Base-by-base conservation (phyloP, 1,284 basidiomycete genomes). In the Puccinia sorghi region DNA sequence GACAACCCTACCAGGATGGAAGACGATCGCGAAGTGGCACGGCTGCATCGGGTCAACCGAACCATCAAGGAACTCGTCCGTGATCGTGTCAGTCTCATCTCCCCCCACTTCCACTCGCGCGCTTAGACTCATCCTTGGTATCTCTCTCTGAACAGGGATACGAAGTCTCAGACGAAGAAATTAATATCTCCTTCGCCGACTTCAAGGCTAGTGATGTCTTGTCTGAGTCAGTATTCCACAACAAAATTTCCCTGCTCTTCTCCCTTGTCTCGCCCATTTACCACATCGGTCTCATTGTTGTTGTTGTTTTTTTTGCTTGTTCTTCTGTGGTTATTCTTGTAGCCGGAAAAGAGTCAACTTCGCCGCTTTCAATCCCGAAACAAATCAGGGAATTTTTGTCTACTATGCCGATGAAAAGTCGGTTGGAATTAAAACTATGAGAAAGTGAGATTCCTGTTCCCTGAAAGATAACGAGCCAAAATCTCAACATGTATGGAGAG, bases 41-140 rank as follows among this genome's bases (percentile, higher is more conserved):
- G 91, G 83, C 88, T 99, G 83, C 98, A 94, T 93, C 91, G 95
- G 84, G 94, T 99, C 81, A 95, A 95, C 86, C 88, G 93, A 83
- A 99, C 97, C 57, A 92, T 97, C 73, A 94, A 98, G 85, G 97
- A 99, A 86, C 90, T 99, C 79, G 93, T 96, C 80, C 90, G 91
- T 84, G 97, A 99, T 85, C 89, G 95, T 79, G 87, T 87, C 37
- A 76, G 86, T 82, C 64, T 82, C 2, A 59, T 56, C 57, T 56
- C 27, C 37, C 57, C 37, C 83, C 75, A 84, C 84, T 41, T 80
- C 81, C 9, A 84, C 83, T 80, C 80, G 82, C 80, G 82, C 84
- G 17, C 20, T 37, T 59, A 12, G 8, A 72, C 46, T 37, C 43
- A 43, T 76, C 57, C 57, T 41, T 57, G 64, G 66, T 32, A 1